phyloP scores from a whole-genome alignment of 2,329 filamentous ascomycete species.

The Phialocephala subalpina region DNA sequence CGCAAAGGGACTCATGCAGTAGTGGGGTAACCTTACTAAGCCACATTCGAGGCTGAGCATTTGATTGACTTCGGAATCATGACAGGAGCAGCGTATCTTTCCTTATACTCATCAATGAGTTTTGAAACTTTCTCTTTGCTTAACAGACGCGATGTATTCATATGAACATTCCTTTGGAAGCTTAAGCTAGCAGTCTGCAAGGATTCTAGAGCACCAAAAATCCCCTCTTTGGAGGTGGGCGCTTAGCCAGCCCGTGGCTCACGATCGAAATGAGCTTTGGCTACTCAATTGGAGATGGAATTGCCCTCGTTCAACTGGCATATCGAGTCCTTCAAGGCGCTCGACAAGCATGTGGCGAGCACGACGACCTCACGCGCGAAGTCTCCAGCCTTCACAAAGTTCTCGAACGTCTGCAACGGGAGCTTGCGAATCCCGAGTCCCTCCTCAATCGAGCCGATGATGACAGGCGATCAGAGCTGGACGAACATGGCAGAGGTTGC shows the following conservation, averaged over 20 bases:
- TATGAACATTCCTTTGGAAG: too few species aligned
- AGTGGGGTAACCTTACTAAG: too few species aligned
- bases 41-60: too few species aligned
- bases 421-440: constrained; percentile 61
- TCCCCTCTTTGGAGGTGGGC: neutral
- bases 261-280: neutral
- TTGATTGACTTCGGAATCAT: too few species aligned
- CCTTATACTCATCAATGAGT: too few species aligned
- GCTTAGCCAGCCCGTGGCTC: neutral
- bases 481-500: constrained; percentile 13
- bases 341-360: constrained; percentile 53
- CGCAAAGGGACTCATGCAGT: too few species aligned
- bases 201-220: neutral
- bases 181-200: too few species aligned
- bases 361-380: constrained; percentile 54
- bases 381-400: constrained; percentile 59
- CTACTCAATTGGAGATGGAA: constrained; percentile 12
- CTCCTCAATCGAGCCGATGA: constrained; percentile 51
- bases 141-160: too few species aligned
- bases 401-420: constrained; percentile 61
- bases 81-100: too few species aligned
- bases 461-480: constrained; percentile 15
- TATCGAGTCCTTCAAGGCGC: constrained; percentile 9
- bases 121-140: too few species aligned
- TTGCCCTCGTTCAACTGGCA: constrained; percentile 14